Evolutionary conservation across 345 rosid genomes (phyloP).

Genomic region (Gossypium stocksii): DNA sequence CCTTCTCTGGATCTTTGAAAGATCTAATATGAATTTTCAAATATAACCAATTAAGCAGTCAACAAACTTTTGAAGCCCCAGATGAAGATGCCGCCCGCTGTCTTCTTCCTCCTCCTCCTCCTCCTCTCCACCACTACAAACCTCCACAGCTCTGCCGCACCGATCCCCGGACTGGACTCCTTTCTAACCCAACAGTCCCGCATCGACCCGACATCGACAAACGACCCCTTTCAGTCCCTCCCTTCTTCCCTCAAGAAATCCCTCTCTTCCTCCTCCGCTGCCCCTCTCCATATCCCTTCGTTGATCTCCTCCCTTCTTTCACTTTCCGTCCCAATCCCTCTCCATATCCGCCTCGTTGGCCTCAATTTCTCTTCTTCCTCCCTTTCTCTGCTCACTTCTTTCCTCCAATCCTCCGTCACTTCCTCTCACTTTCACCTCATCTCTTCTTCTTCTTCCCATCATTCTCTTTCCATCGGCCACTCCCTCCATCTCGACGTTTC

Average conservation of each 20-base stretch:
- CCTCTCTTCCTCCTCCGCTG: constrained; percentile 36
- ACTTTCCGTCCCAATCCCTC: constrained; percentile 47
- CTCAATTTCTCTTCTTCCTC: constrained; percentile 51
- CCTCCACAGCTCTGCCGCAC: constrained; percentile 23
- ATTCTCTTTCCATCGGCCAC: constrained; percentile 39
- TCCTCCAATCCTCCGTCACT: constrained; percentile 31
- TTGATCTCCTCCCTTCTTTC: constrained; percentile 43
- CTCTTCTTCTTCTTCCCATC: constrained; percentile 39
- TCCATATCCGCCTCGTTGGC: constrained; percentile 64
- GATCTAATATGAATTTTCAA: background rate
- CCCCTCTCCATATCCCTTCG: constrained; percentile 25
- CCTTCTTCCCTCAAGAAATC: constrained; percentile 51
- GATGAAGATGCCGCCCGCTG: constrained; percentile 19
- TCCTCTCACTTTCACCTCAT: constrained; percentile 36
- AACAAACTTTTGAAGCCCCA: constrained; percentile 3
- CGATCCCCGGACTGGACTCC: constrained; percentile 53
- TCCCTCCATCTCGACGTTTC: constrained; percentile 51
- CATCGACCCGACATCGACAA: constrained; percentile 57
- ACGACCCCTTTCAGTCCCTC: constrained; percentile 60
- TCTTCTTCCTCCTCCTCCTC: constrained; percentile 17
- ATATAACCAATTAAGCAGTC: background rate
- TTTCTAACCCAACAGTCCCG: constrained; percentile 52
- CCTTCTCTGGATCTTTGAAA: too few species aligned
- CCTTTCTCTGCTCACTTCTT: constrained; percentile 39
- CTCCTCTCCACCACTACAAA: constrained; percentile 6